Evolutionary conservation across 2,329 filamentous ascomycete species (phyloP), one percentile per base, ranked within the genome.

Genomic region (Mollisiaceae sp.): DNA sequence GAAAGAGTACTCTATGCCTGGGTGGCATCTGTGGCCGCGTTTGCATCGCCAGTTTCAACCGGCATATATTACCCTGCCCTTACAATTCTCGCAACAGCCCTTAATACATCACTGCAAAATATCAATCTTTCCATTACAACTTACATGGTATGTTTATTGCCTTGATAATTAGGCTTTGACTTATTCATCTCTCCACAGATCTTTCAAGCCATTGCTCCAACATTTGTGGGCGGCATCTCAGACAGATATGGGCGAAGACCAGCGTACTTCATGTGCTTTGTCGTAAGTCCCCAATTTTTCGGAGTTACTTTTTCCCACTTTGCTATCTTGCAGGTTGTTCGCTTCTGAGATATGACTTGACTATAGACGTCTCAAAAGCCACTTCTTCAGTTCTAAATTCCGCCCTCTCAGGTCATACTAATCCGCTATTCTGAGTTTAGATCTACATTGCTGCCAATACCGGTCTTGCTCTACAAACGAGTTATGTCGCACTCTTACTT

Each of bases 401-500:
- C 45, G n/a, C 41, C 11, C 15, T 43, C 41, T 15, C 2, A 18
- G 15, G 41, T 15, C 18, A 43, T 43, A 6, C n/a, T 50, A 50
- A 50, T n/a, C n/a, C n/a, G 41, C 18, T 22, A 0, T 59, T 83
- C 24, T 82, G 80, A 63, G 86, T 86, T 64, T 70, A 78, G 36
- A 76, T 86, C 18, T 86, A 84, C 70, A 77, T 85, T n/a, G 79
- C 74, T 0, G 83, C 84, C 60, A 85, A 85, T 63, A 79, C 86
- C n/a, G 85, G 82, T 0, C 77, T 87, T 9, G 84, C 81, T 0
- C 69, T 85, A 4, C 60, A 61, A 8, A 81, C 72, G 65, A 8
- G 79, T 79, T 86, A 84, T 64, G 76, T 77, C 0, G 78, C 83
- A 0, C 74, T 89, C 2, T 69, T 89, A n/a, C 78, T 83, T 0